Percentiles rank a stretch among this genome's conserved stretches.
These are phyloP conservation scores for Lizonia empirigonia DNA, from an alignment of 2,329 filamentous ascomycete genomes.

Conservation along the genomic window DNA sequence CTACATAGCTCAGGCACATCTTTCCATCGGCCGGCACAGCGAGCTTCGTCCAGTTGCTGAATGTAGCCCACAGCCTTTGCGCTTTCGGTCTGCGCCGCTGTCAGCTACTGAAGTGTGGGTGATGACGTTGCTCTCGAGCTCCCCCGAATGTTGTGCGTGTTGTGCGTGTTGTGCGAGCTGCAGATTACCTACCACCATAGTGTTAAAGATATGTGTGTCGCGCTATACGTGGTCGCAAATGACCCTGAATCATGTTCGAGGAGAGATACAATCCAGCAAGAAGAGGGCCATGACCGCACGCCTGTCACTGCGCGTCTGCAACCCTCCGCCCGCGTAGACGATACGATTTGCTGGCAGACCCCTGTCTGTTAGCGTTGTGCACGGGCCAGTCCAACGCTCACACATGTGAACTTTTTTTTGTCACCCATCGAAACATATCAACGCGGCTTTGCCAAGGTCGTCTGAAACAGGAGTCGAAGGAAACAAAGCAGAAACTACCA, in stretches of 20 bases:
- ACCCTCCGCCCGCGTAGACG: constrained; percentile 19
- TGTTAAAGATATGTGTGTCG: constrained; percentile 38
- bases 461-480: not conserved
- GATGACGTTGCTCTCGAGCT: constrained; percentile 41
- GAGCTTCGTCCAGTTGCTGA: constrained; percentile 79
- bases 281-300: constrained; percentile 28
- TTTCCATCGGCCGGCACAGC: constrained; percentile 87
- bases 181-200: constrained; percentile 44
- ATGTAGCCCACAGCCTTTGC: constrained; percentile 85
- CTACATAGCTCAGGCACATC: constrained; percentile 85
- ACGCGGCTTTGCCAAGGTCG: not conserved
- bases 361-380: constrained; percentile 29
- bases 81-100: constrained; percentile 56
- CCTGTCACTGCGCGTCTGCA: constrained; percentile 27
- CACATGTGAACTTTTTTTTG: constrained; percentile 32
- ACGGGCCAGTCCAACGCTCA: constrained; percentile 28
- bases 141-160: constrained; percentile 1
- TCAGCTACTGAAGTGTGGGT: constrained; percentile 32
- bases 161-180: not conserved
- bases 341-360: constrained; percentile 26
- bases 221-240: constrained; percentile 28
- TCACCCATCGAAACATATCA: constrained; percentile 6
- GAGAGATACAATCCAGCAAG: constrained; percentile 29
- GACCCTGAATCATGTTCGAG: constrained; percentile 40
- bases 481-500: constrained; percentile 9